phyloP scores from a whole-genome alignment of 345 rosid species.

The Aquilaria sinensis region DNA sequence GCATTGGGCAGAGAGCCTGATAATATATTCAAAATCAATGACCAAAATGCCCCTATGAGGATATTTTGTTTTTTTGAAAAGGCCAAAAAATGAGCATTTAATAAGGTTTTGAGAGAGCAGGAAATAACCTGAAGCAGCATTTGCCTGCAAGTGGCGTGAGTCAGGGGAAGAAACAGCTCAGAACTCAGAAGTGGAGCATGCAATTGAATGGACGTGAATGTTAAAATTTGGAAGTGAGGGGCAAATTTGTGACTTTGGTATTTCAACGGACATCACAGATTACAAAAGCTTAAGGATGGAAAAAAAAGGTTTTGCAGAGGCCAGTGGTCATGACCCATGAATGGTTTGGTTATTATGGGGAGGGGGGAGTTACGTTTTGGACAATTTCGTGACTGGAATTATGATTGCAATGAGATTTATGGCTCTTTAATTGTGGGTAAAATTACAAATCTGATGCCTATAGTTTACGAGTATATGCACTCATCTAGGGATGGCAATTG shows the following conservation, averaged over 20 bases:
- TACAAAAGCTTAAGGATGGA: not conserved
- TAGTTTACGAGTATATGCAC: too few species aligned
- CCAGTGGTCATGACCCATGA: too few species aligned
- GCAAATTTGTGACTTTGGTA: conserved; percentile 13
- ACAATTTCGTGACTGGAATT: too few species aligned
- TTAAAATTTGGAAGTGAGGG: conserved; percentile 9
- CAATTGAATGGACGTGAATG: not conserved
- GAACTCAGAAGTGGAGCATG: too few species aligned
- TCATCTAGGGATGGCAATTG: too few species aligned
- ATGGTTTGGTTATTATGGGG: too few species aligned
- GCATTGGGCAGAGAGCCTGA: conserved; percentile 31
- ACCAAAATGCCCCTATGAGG: conserved; percentile 18
- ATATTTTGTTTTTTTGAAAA: not conserved
- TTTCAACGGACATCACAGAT: conserved; percentile 13
- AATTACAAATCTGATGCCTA: too few species aligned
- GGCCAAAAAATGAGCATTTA: too few species aligned
- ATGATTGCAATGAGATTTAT: too few species aligned
- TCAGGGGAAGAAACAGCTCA: not conserved
- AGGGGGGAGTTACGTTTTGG: too few species aligned
- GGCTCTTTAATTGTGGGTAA: too few species aligned
- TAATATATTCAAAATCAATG: conserved; percentile 11
- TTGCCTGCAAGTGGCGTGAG: not conserved
- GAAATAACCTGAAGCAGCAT: not conserved
- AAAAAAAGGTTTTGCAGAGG: too few species aligned
- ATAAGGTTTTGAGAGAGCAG: not conserved